phyloP scores from a whole-genome alignment of 176 grass and related monocot genomes.

The Tillandsia leiboldiana region DNA sequence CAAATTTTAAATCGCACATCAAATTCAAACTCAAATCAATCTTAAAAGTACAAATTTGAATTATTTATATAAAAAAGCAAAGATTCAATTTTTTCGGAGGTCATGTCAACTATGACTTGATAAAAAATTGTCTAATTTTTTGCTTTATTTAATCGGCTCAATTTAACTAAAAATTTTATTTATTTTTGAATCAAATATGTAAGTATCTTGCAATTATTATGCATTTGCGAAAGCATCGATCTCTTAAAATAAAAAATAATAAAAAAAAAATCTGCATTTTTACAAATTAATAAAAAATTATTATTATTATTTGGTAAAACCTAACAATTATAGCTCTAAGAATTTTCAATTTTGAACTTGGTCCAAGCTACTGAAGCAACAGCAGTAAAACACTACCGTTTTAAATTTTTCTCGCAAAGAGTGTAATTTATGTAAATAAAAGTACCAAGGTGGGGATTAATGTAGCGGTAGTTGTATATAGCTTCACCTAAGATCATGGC shows the following conservation, averaged over 20 bases:
- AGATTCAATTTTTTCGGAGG: neutral
- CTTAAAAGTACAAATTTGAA: neutral
- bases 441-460: neutral
- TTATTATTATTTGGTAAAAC: neutral
- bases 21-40: neutral
- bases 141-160: no score
- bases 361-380: neutral
- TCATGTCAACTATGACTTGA: no score
- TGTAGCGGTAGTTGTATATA: neutral
- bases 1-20: neutral
- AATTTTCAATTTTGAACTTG: no score
- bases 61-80: neutral
- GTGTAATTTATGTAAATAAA: neutral
- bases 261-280: no score
- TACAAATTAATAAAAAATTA: no score
- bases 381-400: neutral
- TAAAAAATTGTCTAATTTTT: no score
- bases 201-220: no score
- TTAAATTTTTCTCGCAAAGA: neutral
- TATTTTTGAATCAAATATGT: no score
- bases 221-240: no score
- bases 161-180: no score
- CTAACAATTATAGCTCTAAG: neutral
- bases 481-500: conserved; percentile 76
- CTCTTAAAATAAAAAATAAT: no score